Evolutionary conservation across 2,329 filamentous ascomycete species (phyloP), one percentile per base, ranked within the genome.

Genomic region (Fusarium heterosporum): DNA sequence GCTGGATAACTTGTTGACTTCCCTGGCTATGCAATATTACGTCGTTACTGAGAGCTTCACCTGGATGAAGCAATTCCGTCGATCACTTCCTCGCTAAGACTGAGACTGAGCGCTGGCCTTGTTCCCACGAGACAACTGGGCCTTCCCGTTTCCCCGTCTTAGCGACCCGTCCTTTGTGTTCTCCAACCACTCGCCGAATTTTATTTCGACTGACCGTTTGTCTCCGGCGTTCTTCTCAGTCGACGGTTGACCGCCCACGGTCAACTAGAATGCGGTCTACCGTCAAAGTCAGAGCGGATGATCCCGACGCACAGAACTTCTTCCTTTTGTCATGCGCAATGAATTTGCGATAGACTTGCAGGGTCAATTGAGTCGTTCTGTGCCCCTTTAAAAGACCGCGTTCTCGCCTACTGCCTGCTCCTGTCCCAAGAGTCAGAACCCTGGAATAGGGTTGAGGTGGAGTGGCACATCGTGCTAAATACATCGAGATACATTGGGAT

Each of bases 61-160:
- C 16, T 45, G 46, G 16, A 25, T 25, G 51, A 50, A 53, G 36
- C 26, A 65, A 47, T 40, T 16, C 7, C 25, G 69, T 63, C 60
- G 69, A 72, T 72, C 69, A 46, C 54, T 72, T 72, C 67, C 69
- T 26, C 45, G n/a, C 29, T 53, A 26, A 70, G 62, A 51, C 32
- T 58, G 34, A 49, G 13, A 43, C 30, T 26, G 50, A 34, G 29
- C 42, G 17, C 32, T 69, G 54, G 62, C 48, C 50, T 48, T 55
- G 67, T 63, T 56, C 54, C 55, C 55, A 43, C 47, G 52, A 65
- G 54, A 46, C 50, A 70, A 67, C 54, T 50, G 61, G 65, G 56
- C 22, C 56, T 55, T 48, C 54, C 66, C 58, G 60, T 46, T 50
- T 59, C 64, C 52, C 64, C 57, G 52, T 50, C 50, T 45, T 53